Evolutionary conservation across 2,329 filamentous ascomycete species (phyloP).

Genomic region (Hymenoscyphus albidus): DNA sequence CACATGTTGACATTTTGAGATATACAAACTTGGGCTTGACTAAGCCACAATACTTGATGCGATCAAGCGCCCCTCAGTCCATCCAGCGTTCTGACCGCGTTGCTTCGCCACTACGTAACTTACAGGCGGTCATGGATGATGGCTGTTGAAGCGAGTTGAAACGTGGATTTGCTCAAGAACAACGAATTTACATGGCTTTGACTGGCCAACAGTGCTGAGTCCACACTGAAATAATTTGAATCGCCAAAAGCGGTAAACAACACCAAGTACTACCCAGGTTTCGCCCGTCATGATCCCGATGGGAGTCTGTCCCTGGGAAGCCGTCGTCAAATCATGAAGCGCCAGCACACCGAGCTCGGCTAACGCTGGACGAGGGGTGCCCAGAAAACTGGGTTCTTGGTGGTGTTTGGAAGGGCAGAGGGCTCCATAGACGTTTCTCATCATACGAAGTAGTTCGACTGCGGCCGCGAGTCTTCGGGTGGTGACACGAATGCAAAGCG

Average conservation of each 20-base stretch:
- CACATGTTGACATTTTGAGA: not conserved
- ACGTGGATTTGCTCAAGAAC: not conserved
- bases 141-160: slow-evolving; percentile 1
- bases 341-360: slow-evolving; percentile 17
- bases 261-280: not conserved
- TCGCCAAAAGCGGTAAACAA: not conserved
- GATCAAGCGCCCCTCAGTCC: not conserved
- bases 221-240: not conserved
- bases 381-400: not conserved
- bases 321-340: slow-evolving; percentile 24
- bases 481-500: not conserved
- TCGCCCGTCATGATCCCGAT: not conserved
- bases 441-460: not conserved
- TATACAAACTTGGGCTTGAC: not conserved
- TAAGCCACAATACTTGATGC: not conserved
- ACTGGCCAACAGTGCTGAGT: not conserved
- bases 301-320: slow-evolving; percentile 3
- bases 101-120: not conserved
- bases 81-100: not conserved
- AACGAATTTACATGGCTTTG: not conserved
- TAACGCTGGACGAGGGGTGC: not conserved
- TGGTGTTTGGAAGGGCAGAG: not conserved
- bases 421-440: slow-evolving; percentile 1
- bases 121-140: not conserved
- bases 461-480: not conserved